phyloP scores from a whole-genome alignment of 805 yeast species.

The Candida railenensis region DNA sequence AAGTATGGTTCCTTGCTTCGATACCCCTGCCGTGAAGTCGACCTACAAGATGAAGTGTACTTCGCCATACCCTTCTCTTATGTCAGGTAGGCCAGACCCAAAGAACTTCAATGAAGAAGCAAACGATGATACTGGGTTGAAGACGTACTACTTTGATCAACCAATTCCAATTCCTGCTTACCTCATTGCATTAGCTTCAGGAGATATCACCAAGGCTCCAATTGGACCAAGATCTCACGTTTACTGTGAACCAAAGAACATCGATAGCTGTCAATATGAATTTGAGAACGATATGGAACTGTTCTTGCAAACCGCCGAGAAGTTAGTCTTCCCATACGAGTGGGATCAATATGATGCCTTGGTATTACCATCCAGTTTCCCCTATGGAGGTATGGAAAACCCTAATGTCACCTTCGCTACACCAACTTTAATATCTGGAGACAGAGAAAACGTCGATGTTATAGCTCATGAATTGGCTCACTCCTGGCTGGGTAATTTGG shows the following conservation, averaged over 20 bases:
- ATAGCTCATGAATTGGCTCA: slow-evolving; percentile 93
- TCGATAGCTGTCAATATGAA: slow-evolving; percentile 72
- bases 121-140: slow-evolving; percentile 13
- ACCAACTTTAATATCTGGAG: slow-evolving; percentile 83
- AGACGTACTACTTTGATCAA: slow-evolving; percentile 56
- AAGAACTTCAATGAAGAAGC: slow-evolving; percentile 11
- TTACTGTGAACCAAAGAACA: slow-evolving; percentile 70
- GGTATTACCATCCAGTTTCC: slow-evolving; percentile 73
- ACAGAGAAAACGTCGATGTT: slow-evolving; percentile 82
- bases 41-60: slow-evolving; percentile 55
- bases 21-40: slow-evolving; percentile 83
- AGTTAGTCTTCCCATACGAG: slow-evolving; percentile 72
- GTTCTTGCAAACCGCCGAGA: slow-evolving; percentile 77
- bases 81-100: slow-evolving; percentile 57
- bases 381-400: slow-evolving; percentile 95
- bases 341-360: slow-evolving; percentile 83
- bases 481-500: slow-evolving; percentile 90
- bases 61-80: slow-evolving; percentile 68
- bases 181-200: slow-evolving; percentile 80
- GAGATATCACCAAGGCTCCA: slow-evolving; percentile 62
- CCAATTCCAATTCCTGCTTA: slow-evolving; percentile 85
- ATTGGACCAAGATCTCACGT: slow-evolving; percentile 89
- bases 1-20: slow-evolving; percentile 84
- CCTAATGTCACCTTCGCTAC: slow-evolving; percentile 90
- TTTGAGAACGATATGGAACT: slow-evolving; percentile 78